Evolutionary conservation across 768 basidiomycete genomes (phyloP).

Genomic region (Rhizopogon vinicolor): DNA sequence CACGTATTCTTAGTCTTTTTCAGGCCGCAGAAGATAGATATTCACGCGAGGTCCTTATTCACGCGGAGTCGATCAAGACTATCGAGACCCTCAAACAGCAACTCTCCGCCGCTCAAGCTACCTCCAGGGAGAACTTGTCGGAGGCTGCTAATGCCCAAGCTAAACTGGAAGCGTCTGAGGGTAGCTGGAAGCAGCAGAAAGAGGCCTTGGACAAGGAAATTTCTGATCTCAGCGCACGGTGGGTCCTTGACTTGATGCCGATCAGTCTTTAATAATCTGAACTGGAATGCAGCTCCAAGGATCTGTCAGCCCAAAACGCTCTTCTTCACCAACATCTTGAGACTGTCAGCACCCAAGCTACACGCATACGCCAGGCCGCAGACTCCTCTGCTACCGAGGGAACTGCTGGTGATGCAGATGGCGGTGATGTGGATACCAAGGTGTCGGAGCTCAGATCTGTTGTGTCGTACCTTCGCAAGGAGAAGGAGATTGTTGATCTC

Average conservation of each 20-base stretch:
- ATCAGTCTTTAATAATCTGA: background rate
- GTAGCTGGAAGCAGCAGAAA: constrained; percentile 78
- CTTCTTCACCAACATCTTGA: constrained; percentile 83
- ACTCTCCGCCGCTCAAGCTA: constrained; percentile 44
- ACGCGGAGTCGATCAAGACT: constrained; percentile 79
- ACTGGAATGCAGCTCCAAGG: constrained; percentile 50
- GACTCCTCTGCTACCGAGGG: constrained; percentile 39
- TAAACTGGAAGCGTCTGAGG: constrained; percentile 66
- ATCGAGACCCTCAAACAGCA: constrained; percentile 64
- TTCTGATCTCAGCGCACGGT: constrained; percentile 68
- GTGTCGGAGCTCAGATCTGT: constrained; percentile 72
- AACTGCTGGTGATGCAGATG: constrained; percentile 38
- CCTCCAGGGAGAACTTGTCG: constrained; percentile 54
- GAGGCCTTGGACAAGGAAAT: constrained; percentile 77
- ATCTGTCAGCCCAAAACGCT: constrained; percentile 70
- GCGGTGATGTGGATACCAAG: constrained; percentile 57
- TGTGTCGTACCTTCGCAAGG: constrained; percentile 78
- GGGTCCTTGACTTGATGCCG: constrained; percentile 10
- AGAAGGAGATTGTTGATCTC: constrained; percentile 89
- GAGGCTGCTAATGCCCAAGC: constrained; percentile 71
- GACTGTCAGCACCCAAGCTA: constrained; percentile 75
- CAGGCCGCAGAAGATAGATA: constrained; percentile 80
- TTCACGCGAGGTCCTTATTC: constrained; percentile 74
- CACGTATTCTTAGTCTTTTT: background rate
- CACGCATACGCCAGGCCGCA: constrained; percentile 71